Evolutionary conservation across 2,329 filamentous ascomycete genomes (phyloP), one percentile per base, ranked within the genome.

Genomic region (Pezicula radicicola): DNA sequence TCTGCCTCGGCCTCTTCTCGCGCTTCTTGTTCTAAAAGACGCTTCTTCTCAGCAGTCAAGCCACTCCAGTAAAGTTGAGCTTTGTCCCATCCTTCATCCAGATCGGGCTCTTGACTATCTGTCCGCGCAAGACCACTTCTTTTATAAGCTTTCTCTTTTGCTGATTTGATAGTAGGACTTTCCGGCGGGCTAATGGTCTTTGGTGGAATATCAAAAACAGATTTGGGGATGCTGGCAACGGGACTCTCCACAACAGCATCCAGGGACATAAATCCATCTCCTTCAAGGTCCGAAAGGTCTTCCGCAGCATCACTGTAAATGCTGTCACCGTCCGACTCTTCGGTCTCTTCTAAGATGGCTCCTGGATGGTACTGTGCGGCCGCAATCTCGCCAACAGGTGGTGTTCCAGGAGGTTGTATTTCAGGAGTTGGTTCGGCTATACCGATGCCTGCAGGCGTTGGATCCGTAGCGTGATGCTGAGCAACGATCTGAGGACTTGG

Each of bases 301-400:
- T 92, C 89, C 49, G 86, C 86, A 1, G 88, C 88, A 68, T 92
- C 89, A 57, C 85, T 90, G 64, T 89, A 92, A 21, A 89, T 77
- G 55, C 80, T 85, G 46, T 72, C 74, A 13, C 71, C 71, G 50
- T 84, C 81, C 3, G 72, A 72, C n/a, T 79, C 73, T 40, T 65
- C 63, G 27, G 52, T 54, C 44, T 67, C 63, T 52, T 65, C 63
- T 10, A 62, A 41, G 18, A 62, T 62, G 15, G 51, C 42, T n/a
- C 55, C 39, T 49, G 39, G 5, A 66, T 64, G 1, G 72, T 70
- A 45, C 78, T 80, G 57, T 28, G 53, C 39, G 13, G 50, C 43
- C 45, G 54, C 50, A 27, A 57, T 53, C n/a, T 57, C 51, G 3
- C 53, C 48, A 10, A 60, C 15, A 16, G 53, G 46, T n/a, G 56